Evolutionary conservation across 495 filamentous ascomycete genomes (phyloP), one percentile per base, ranked within the genome.

Genomic region (Monascus purpureus): DNA sequence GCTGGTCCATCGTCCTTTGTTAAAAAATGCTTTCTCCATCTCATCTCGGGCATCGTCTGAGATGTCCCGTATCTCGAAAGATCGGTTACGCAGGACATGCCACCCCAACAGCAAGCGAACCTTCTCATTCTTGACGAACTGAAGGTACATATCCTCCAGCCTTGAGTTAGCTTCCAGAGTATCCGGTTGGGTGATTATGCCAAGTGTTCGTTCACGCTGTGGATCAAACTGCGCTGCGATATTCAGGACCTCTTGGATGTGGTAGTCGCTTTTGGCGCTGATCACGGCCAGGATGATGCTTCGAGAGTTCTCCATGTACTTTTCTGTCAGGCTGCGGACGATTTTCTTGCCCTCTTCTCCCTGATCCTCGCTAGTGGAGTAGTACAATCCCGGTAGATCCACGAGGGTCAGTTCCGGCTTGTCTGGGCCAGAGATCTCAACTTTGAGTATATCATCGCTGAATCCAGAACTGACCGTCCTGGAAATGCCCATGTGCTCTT

Each of bases 221-320:
- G 47, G 37, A 33, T 73, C 70, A 25, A 59, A 48, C n/a, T 45
- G 37, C 28, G 52, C 43, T 2, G 58, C 59, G 3, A 59, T 40
- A 0, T 50, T 43, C 4, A 74, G 26, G 3, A 79, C 53, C 2
- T 50, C 40, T 35, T 79, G 74, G 18, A 61, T 60, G 5, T 61
- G 50, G 20, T 59, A 57, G 32, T 75, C 62, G 17, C 51, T 55
- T 8, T 59, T 61, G 0, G 72, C 73, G 4, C 55, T 60, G 1
- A 82, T 56, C 0, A 82, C 70, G 0, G 74, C 73, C 0, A 82
- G 57, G 23, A 81, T 74, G 31, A 82, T 74, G 40, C 61, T 73
- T 2, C 73, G 54, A 0, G 52, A 35, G 18, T 70, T 58, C 2
- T 25, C 39, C 47, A 85, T 80, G 45, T 83, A 83, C 7, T 50